Evolutionary conservation across 805 yeast species (phyloP).

Genomic region (Lipomyces lipofer): DNA sequence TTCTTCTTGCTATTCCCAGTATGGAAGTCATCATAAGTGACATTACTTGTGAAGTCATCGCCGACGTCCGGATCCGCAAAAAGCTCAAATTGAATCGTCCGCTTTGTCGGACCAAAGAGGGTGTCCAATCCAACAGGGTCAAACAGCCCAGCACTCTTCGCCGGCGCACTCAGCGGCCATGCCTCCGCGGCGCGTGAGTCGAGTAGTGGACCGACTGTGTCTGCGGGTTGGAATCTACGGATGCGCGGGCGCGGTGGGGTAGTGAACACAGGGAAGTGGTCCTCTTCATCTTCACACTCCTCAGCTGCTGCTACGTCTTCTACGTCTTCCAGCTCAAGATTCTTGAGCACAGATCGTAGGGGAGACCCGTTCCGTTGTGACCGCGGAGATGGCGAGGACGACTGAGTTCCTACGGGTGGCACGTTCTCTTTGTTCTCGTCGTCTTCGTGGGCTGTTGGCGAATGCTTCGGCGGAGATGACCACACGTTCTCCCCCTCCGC

Average conservation of each 20-base stretch:
- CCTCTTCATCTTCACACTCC: constrained; percentile 10
- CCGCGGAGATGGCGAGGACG: no score
- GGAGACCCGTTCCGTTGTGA: no score
- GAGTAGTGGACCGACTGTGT: constrained; percentile 20
- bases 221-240: constrained; percentile 16
- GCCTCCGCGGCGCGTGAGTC: constrained; percentile 11
- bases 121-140: constrained; percentile 4
- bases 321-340: neutral
- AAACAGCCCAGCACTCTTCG: constrained; percentile 9
- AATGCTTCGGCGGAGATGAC: neutral
- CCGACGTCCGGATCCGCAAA: neutral
- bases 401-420: no score
- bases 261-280: constrained; percentile 3
- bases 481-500: neutral
- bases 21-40: no score
- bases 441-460: neutral
- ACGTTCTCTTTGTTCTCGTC: constrained; percentile 20
- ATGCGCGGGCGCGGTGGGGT: constrained; percentile 30
- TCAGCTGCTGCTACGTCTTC: no score
- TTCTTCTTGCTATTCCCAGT: no score
- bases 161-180: constrained; percentile 28
- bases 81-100: constrained; percentile 17
- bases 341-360: no score
- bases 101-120: constrained; percentile 8
- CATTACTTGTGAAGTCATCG: no score